Conservation (phyloP, 73 alveolate species). For the Paramecium biaurelia region DNA sequence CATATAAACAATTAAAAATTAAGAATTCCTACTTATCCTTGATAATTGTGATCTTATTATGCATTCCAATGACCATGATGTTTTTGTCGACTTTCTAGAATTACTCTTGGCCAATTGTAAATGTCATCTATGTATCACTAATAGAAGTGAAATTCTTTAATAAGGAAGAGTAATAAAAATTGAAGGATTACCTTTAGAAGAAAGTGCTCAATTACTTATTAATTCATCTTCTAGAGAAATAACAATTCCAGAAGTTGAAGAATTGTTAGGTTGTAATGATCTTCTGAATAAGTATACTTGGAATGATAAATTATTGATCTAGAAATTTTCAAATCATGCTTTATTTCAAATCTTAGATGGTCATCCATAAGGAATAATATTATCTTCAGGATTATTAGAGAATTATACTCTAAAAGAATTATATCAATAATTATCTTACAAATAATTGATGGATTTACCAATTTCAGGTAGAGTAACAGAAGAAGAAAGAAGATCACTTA, state of each 20-base stretch:
- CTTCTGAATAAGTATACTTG: neutral
- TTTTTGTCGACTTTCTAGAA: constrained; percentile 27
- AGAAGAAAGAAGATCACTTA: constrained; percentile 38
- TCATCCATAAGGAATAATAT: constrained; percentile 44
- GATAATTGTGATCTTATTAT: constrained; percentile 30
- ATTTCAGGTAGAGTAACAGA: constrained; percentile 20
- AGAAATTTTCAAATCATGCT: neutral
- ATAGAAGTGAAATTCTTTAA: neutral
- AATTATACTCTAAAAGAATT: constrained; percentile 29
- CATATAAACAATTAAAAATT: neutral
- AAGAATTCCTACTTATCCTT: neutral
- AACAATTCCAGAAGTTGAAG: neutral
- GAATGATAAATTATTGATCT: neutral
- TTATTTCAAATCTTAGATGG: constrained; percentile 15
- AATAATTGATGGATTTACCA: constrained; percentile 39
- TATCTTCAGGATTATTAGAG: constrained; percentile 10
- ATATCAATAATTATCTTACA: neutral
- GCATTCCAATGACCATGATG: constrained; percentile 35
- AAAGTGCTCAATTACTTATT: constrained; percentile 8
- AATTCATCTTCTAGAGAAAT: constrained; percentile 9
- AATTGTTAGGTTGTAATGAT: constrained; percentile 15
- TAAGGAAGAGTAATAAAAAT: neutral
- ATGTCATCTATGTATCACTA: neutral
- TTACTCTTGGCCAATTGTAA: neutral
- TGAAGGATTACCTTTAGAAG: constrained; percentile 40